Base-by-base conservation (phyloP, 345 rosid species). In the Dimocarpus longan region DNA sequence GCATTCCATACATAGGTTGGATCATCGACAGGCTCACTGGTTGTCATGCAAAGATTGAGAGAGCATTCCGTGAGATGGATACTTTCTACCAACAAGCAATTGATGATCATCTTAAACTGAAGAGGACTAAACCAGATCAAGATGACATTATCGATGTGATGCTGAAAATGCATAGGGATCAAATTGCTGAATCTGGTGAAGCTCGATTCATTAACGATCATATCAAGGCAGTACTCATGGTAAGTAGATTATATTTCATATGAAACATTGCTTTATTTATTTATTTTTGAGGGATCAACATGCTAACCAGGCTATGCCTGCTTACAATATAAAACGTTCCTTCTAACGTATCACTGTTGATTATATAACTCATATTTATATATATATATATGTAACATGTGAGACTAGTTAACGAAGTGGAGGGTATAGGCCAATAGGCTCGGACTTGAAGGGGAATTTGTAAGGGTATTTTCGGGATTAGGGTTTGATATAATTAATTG, bases 61-160 rank as follows among this genome's bases (percentile, higher is more conserved):
- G 67, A 76, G 79, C 63, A 71, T 87, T 86, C 79, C 52, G 43
- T 11, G 79, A 79, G 28, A 11, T 86, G 43, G 92, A 92, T 71
- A 5, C 68, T 6, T 84, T 88, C 74, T 86, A 82, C 11, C 75
- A 85, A 13, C 70, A 85, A 21, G 73, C 77, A 6, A 84, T 92
- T 10, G 80, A 87, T 21, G 81, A 74, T 21, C 92, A 90, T 26
- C 52, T 83, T 22, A 84, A 85, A 39, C 79, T 78, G 3, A 74
- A 76, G 15, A 85, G 79, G 60, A 5, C 57, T 9, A 71, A 18
- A 52, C 9, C 71, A n/a, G 37, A 18, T 0, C 80, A 79, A 1
- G 81, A 85, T 62, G 92, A 89, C 81, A 57, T 90, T 8, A 81
- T 90, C 5, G 91, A 91, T 15, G 88, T 87, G 68, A 75, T 88